Conservation (phyloP, 208 protist genomes). For the Leishmania martiniquensis region DNA sequence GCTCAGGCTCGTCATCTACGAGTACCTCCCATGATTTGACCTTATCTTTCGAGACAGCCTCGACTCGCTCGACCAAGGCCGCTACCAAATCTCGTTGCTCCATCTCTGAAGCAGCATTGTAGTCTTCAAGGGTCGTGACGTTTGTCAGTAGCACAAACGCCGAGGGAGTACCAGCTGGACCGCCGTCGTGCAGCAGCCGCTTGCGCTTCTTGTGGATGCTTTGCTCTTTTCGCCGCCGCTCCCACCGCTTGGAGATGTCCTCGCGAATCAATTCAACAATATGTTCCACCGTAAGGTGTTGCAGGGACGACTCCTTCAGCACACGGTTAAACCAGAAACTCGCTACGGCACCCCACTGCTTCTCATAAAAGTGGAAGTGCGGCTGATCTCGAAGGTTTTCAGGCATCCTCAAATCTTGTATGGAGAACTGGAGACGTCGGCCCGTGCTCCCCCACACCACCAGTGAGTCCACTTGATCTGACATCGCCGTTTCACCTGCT, state of each 20-base stretch:
- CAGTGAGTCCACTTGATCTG: constrained; percentile 35
- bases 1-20: constrained; percentile 40
- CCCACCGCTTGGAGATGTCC: constrained; percentile 72
- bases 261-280: constrained; percentile 59
- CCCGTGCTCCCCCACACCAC: constrained; percentile 86
- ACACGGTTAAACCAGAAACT: constrained; percentile 83
- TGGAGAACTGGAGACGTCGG: constrained; percentile 64
- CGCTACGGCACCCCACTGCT: constrained; percentile 78
- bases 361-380: constrained; percentile 73
- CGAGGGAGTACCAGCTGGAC: constrained; percentile 55
- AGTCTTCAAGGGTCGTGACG: constrained; percentile 37
- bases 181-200: constrained; percentile 40
- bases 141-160: constrained; percentile 69
- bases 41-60: constrained; percentile 41
- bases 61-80: constrained; percentile 45
- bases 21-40: constrained; percentile 38
- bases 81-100: constrained; percentile 31
- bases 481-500: constrained; percentile 3
- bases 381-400: constrained; percentile 43
- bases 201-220: constrained; percentile 70
- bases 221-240: constrained; percentile 52
- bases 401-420: constrained; percentile 74
- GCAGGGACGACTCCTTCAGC: constrained; percentile 65
- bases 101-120: constrained; percentile 14
- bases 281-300: constrained; percentile 56